A percentile compares a stretch with the other conserved stretches of the same genome.
phyloP scores from a whole-genome alignment of 2,329 filamentous ascomycete species.

The Neofusicoccum kwambonambiense region DNA sequence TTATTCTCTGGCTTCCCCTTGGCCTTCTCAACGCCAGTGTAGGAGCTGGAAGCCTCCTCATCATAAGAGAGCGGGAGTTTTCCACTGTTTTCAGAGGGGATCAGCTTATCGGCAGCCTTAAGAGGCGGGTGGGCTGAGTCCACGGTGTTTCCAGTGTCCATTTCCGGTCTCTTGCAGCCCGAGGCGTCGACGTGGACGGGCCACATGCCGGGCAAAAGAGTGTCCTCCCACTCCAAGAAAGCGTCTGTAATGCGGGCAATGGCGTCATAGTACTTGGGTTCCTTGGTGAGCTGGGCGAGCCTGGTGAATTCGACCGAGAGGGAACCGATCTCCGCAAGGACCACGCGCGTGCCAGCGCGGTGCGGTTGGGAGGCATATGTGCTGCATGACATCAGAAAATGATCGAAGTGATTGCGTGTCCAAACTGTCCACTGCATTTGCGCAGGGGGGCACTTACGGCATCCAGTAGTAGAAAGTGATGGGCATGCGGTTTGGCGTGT shows the following conservation, averaged over 20 bases:
- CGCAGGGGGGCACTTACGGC: slow-evolving; percentile 31
- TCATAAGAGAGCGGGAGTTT: background rate
- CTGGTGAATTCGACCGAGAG: slow-evolving; percentile 50
- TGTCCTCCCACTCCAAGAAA: slow-evolving; percentile 44
- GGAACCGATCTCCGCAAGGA: slow-evolving; percentile 50
- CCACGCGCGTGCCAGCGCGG: slow-evolving; percentile 40
- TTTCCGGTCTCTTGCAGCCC: slow-evolving; percentile 10
- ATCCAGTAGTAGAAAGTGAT: slow-evolving; percentile 58
- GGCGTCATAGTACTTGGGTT: slow-evolving; percentile 49
- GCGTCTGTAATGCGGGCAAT: slow-evolving; percentile 44
- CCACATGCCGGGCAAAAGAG: slow-evolving; percentile 49
- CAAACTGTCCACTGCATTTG: too few relatives aligned
- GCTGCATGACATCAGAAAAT: background rate
- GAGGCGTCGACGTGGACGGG: slow-evolving; percentile 44
- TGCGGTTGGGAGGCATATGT: slow-evolving; percentile 29
- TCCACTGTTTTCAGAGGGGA: background rate
- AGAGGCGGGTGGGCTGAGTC: background rate
- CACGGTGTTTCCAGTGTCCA: background rate
- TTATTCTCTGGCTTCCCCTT: background rate
- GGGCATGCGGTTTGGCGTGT: slow-evolving; percentile 68
- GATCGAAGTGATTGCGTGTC: background rate
- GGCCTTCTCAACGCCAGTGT: slow-evolving; percentile 42
- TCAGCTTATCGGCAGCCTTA: background rate
- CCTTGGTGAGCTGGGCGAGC: slow-evolving; percentile 46
- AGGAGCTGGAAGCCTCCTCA: background rate